Base-by-base conservation (phyloP, 208 protist genomes). In the Trypanosoma rangeli region DNA sequence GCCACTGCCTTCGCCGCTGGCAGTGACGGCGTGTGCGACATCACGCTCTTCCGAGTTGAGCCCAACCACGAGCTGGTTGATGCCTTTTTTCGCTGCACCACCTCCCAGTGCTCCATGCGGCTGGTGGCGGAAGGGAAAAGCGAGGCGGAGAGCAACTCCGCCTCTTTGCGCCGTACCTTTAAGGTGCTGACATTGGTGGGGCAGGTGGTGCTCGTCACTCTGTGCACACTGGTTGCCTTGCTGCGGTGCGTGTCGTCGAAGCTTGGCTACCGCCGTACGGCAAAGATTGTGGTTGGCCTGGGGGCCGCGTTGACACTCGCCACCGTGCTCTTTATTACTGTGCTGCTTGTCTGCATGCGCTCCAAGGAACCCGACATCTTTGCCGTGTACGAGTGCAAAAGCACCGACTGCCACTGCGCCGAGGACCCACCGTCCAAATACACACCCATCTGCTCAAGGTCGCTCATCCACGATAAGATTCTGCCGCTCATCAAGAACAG, bases 31-130 rank as follows among this genome's bases (percentile, higher is more conserved):
- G 35, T 42, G 37, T 96, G 87, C 56, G 49, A 49, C 57, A 83
- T 96, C 74, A 72, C 77, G 33, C 74, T 96, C 49, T 92, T 90
- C 67, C 87, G 91, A 48, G 80, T 91, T 15, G 88, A 96, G 72
- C 82, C 76, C 10, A 60, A 88, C 42, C 18, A 71, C 4, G 76
- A 70, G 62, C 93, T 82, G 58, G 64, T 92, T 5, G 91, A 96
- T 68, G 65, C 86, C 0, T 96, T 96, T 72, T 94, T 96, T 70
- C 78, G 79, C 42, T 96, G 91, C 59, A 64, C 70, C 15, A 73
- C 83, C 13, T 53, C 39, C 0, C 4, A 69, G 59, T 96, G 91
- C 77, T 79, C 85, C 22, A 84, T 87, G 73, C 61, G 65, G 35
- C 60, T 78, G 39, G 70, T 26, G 15, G 66, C 80, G 22, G 54